A percentile compares a stretch with the other conserved stretches of the same genome.
These are phyloP conservation scores for Pelargonium nanum DNA, from an alignment of 345 rosid species.

Conservation along the genomic window DNA sequence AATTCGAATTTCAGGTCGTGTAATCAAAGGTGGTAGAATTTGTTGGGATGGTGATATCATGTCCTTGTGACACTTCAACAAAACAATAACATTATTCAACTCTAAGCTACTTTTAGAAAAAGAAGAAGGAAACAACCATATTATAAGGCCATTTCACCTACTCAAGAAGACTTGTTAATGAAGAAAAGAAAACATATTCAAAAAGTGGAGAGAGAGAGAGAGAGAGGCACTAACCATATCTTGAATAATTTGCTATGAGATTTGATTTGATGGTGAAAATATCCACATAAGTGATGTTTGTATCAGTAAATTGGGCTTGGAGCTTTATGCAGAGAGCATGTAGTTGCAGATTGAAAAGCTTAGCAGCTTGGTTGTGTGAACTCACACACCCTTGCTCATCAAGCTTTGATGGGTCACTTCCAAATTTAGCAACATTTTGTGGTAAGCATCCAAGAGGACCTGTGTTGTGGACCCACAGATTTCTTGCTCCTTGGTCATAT, in stretches of 20 bases:
- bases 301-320: slow-evolving; percentile 49
- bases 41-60: not conserved
- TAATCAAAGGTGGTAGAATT: too few species aligned
- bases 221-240: slow-evolving; percentile 41
- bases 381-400: slow-evolving; percentile 76
- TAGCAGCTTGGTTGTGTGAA: slow-evolving; percentile 79
- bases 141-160: too few species aligned
- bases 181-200: too few species aligned
- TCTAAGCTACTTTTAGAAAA: not conserved
- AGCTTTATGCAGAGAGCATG: slow-evolving; percentile 61
- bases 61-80: not conserved
- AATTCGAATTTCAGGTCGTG: too few species aligned
- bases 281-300: slow-evolving; percentile 66
- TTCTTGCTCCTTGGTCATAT: slow-evolving; percentile 77
- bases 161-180: too few species aligned
- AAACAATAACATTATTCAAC: not conserved
- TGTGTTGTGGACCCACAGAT: slow-evolving; percentile 91
- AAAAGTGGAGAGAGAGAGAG: slow-evolving; percentile 2
- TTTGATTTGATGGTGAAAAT: slow-evolving; percentile 64
- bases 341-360: slow-evolving; percentile 76
- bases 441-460: slow-evolving; percentile 93
- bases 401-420: slow-evolving; percentile 68
- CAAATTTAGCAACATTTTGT: slow-evolving; percentile 81
- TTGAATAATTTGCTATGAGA: slow-evolving; percentile 62
- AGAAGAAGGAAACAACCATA: too few species aligned